Evolutionary conservation across 768 basidiomycete species (phyloP).

Genomic region (Mycena metata): DNA sequence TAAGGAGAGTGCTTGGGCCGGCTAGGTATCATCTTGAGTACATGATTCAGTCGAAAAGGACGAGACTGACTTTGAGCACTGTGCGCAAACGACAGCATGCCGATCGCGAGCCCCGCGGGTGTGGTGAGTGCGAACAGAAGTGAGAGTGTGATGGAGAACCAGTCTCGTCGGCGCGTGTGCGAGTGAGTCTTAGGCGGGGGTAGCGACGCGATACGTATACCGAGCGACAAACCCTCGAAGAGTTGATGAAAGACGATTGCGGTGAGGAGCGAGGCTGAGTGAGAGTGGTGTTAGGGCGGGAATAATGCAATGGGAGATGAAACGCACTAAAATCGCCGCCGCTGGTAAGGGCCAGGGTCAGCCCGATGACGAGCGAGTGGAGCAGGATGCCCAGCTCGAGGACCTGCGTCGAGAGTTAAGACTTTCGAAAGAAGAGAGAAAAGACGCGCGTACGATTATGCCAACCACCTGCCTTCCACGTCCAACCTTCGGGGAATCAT

Average conservation of each 20-base stretch:
- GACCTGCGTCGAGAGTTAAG: conserved; percentile 58
- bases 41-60: background rate
- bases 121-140: conserved; percentile 81
- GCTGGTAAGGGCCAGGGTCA: conserved; percentile 79
- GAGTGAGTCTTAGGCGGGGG: conserved; percentile 10
- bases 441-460: conserved; percentile 67
- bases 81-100: conserved; percentile 62
- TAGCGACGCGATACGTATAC: conserved; percentile 63
- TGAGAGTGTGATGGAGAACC: conserved; percentile 69
- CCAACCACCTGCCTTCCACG: conserved; percentile 78
- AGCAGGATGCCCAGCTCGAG: conserved; percentile 90
- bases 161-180: conserved; percentile 34
- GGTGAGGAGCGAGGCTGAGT: conserved; percentile 75
- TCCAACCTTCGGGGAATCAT: conserved; percentile 54
- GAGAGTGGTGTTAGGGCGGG: conserved; percentile 6
- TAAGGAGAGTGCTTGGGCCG: conserved; percentile 59
- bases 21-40: conserved; percentile 40
- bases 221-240: conserved; percentile 87
- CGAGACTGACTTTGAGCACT: conserved; percentile 39
- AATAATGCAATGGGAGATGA: background rate
- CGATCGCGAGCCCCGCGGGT: conserved; percentile 75
- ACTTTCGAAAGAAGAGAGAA: background rate
- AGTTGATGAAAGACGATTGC: conserved; percentile 88
- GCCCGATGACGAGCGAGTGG: conserved; percentile 83
- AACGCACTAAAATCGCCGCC: conserved; percentile 79